Evolutionary conservation across 352 stramenopile species (phyloP).

Genomic region (Phytophthora pinifolia): DNA sequence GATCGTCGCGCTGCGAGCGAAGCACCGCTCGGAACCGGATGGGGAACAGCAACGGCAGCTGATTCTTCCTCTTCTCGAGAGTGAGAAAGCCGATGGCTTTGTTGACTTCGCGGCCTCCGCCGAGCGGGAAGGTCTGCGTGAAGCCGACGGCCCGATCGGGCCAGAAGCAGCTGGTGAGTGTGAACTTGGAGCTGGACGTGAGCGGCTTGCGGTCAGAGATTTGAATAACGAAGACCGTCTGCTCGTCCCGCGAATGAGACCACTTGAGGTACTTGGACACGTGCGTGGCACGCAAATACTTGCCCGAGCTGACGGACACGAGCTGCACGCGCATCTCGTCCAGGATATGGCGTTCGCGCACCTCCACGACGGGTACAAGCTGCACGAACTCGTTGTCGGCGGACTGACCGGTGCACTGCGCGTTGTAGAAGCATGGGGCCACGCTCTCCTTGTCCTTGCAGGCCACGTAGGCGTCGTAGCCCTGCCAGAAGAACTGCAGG

Average conservation of each 20-base stretch:
- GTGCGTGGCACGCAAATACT: slow-evolving; percentile 59
- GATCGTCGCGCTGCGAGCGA: slow-evolving; percentile 36
- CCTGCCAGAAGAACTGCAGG: slow-evolving; percentile 71
- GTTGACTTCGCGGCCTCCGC: slow-evolving; percentile 42
- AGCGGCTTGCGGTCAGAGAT: slow-evolving; percentile 56
- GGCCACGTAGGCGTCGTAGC: slow-evolving; percentile 60
- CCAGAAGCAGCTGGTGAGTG: slow-evolving; percentile 60
- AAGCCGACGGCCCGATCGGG: slow-evolving; percentile 50
- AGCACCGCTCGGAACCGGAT: slow-evolving; percentile 55
- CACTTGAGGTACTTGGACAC: slow-evolving; percentile 73
- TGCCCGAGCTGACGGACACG: slow-evolving; percentile 45
- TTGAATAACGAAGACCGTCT: slow-evolving; percentile 66
- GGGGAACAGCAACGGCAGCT: slow-evolving; percentile 57
- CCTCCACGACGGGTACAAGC: slow-evolving; percentile 51
- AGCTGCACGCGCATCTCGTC: slow-evolving; percentile 66
- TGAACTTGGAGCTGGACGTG: slow-evolving; percentile 52
- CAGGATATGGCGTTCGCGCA: slow-evolving; percentile 56
- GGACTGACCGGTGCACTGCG: slow-evolving; percentile 35
- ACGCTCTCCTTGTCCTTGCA: slow-evolving; percentile 52
- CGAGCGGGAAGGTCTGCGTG: slow-evolving; percentile 54
- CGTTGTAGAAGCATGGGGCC: slow-evolving; percentile 58
- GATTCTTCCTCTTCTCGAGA: slow-evolving; percentile 69
- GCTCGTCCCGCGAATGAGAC: slow-evolving; percentile 53
- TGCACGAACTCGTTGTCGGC: slow-evolving; percentile 56
- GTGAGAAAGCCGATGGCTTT: slow-evolving; percentile 66